Evolutionary conservation across 2,329 filamentous ascomycete species (phyloP), one percentile per base, ranked within the genome.

Genomic region (Cladophialophora immunda): DNA sequence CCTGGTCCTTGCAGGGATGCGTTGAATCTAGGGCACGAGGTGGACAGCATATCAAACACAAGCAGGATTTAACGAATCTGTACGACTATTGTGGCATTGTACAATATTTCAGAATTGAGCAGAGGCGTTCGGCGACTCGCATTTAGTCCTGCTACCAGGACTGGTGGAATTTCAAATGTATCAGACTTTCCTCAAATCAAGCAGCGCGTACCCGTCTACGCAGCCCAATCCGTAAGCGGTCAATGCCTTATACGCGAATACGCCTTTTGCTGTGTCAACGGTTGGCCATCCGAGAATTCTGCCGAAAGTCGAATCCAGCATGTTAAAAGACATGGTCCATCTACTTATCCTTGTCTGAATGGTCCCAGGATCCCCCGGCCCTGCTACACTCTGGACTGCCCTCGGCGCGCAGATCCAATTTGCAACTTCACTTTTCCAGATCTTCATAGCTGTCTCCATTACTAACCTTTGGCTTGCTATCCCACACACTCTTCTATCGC

Each of bases 21-120:
- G 27, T 11, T 9, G 15, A 17, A 11, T 19, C 53, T 11, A 29
- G 17, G 7, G 25, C 53, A 32, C 17, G 19, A 47, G 45, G 15
- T 1, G 45, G 45, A 47, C 19, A 9, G 9, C 13, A 19, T 22
- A 47, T 25, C 9, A 25, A 47, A 22, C 45, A 25, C 25, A 22
- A 47, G 25, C 45, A 47, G 45, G 45, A 47, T 47, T 47, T 47
- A 47, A 47, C 22, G 45, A 47, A 47, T 22, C 22, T 47, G 45
- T 47, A 47, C 45, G 45, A 47, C 45, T 47, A 47, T 47, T 47
- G 17, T 47, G 45, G 45, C 45, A 47, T 47, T 47, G 19, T 47
- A 25, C 15, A 47, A 17, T 47, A 47, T 25, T 47, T 47, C 22
- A 25, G 8, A 47, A 25, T 2, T 25, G 19, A 47, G 45, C 19